These are phyloP conservation scores for Rhodotorula sp. DNA, from an alignment of 1,284 basidiomycete genomes.

Conservation along the genomic window DNA sequence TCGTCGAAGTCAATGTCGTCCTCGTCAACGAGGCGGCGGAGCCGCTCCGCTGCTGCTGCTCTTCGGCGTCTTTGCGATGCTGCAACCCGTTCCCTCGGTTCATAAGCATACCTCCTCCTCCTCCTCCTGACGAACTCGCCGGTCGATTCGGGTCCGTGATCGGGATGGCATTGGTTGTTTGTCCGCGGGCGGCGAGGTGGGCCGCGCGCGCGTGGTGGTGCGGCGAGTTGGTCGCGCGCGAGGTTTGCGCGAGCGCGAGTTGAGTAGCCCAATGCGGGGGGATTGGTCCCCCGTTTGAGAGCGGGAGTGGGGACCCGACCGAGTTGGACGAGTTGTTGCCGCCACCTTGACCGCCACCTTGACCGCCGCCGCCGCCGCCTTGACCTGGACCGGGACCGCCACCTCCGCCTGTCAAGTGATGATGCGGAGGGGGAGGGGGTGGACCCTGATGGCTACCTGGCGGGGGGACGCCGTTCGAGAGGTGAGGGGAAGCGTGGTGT, in stretches of 20 bases:
- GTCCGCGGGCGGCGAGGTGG: conserved; percentile 56
- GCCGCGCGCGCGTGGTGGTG: conserved; percentile 60
- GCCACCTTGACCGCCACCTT: conserved; percentile 18
- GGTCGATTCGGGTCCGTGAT: conserved; percentile 51
- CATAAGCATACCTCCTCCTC: background rate
- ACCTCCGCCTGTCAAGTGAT: conserved; percentile 20
- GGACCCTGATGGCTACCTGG: background rate
- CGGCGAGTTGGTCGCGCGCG: conserved; percentile 55
- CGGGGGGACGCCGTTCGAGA: conserved; percentile 14
- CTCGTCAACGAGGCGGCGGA: conserved; percentile 24
- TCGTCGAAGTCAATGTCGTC: conserved; percentile 16
- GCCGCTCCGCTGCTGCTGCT: conserved; percentile 28
- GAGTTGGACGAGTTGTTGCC: conserved; percentile 1
- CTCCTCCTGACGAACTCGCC: conserved; percentile 32
- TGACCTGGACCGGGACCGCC: conserved; percentile 2
- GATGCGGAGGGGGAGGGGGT: conserved; percentile 9
- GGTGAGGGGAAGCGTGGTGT: conserved; percentile 25
- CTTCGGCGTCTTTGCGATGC: conserved; percentile 49
- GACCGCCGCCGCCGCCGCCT: conserved; percentile 7
- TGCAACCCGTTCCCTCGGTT: conserved; percentile 1
- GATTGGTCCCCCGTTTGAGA: conserved; percentile 24
- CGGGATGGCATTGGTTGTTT: conserved; percentile 52
- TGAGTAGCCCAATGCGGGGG: conserved; percentile 47
- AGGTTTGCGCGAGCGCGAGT: conserved; percentile 46
- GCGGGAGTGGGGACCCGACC: background rate